Evolutionary conservation across 306 rosid genomes (phyloP).

Genomic region (Abrus pulchellus): DNA sequence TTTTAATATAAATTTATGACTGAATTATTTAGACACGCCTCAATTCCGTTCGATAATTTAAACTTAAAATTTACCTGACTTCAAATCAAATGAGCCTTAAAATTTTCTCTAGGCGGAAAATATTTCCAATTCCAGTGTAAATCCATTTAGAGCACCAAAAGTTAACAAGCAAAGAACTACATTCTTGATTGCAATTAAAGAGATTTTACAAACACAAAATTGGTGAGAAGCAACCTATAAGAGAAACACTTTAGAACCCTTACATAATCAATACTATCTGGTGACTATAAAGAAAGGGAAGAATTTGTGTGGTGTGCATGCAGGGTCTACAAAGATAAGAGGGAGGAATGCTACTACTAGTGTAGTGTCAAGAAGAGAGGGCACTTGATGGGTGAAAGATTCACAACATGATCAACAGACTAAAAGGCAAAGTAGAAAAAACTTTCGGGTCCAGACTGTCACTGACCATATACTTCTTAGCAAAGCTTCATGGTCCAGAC

Average conservation of each 20-base stretch:
- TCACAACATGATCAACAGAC: constrained; percentile 13
- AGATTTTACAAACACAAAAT: background rate
- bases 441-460: background rate
- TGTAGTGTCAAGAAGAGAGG: background rate
- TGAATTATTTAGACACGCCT: too few relatives aligned
- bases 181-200: too few relatives aligned
- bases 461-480: background rate
- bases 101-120: too few relatives aligned
- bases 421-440: constrained; percentile 12
- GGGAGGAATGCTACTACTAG: background rate
- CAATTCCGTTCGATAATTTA: too few relatives aligned
- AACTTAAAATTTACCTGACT: too few relatives aligned
- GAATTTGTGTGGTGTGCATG: background rate
- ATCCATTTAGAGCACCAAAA: too few relatives aligned
- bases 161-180: background rate
- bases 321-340: background rate
- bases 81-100: too few relatives aligned
- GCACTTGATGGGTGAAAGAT: constrained; percentile 1
- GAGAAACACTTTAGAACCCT: background rate
- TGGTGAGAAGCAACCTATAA: background rate
- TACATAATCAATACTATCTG: background rate
- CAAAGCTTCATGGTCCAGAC: constrained; percentile 27
- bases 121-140: too few relatives aligned
- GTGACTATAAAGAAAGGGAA: background rate
- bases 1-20: too few relatives aligned